phyloP scores from a whole-genome alignment of 495 filamentous ascomycete genomes.

The Penicillium pulvis region DNA sequence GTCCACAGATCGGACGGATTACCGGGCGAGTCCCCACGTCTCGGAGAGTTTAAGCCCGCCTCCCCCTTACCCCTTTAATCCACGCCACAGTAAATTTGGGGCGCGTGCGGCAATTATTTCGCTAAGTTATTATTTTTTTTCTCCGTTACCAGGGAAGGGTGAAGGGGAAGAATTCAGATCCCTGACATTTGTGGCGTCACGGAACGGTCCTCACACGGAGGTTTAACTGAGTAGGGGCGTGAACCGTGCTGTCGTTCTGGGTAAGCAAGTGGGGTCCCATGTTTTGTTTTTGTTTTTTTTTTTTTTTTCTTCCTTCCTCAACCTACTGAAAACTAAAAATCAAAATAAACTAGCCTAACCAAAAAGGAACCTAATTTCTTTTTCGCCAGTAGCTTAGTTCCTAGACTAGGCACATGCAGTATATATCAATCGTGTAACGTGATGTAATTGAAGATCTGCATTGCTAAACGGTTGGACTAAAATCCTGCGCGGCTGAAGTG shows the following conservation, averaged over 20 bases:
- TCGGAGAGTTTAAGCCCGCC: conserved; percentile 26
- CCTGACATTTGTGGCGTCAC: conserved; percentile 24
- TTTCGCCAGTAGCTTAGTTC: background rate
- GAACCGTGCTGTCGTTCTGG: conserved; percentile 28
- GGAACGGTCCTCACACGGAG: conserved; percentile 25
- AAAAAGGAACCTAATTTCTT: background rate
- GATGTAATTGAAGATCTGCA: background rate
- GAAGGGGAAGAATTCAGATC: conserved; percentile 12
- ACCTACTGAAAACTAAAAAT: background rate
- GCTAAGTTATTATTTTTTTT: background rate
- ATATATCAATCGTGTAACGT: background rate
- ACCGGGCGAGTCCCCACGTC: conserved; percentile 33
- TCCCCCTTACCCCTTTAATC: conserved; percentile 14
- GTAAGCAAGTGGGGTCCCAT: conserved; percentile 2
- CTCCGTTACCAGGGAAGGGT: background rate
- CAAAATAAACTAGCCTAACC: background rate
- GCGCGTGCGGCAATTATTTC: conserved; percentile 11
- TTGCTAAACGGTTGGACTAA: conserved; percentile 1
- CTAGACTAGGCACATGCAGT: background rate
- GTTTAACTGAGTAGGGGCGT: conserved; percentile 27
- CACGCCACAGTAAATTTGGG: conserved; percentile 14
- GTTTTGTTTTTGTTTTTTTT: conserved; percentile 2
- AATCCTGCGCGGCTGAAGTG: conserved; percentile 9
- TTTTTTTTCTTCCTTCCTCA: conserved; percentile 8
- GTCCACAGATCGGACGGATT: conserved; percentile 37